Base-by-base conservation (phyloP, 2,329 filamentous ascomycete species). In the Alternaria gaisen region DNA sequence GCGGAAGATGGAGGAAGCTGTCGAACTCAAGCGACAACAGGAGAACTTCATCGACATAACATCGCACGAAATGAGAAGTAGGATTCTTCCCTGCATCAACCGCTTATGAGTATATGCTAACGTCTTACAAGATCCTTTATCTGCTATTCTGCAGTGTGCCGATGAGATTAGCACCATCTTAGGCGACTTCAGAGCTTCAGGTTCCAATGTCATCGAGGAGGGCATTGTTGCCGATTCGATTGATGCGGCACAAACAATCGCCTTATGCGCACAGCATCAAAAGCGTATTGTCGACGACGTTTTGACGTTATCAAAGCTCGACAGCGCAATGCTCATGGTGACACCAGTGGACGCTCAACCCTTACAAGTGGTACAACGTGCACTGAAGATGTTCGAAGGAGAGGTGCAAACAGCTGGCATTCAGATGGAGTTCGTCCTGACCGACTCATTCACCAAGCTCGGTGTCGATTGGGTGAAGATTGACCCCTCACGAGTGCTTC, bases 21-120 rank as follows among this genome's bases (percentile, higher is more conserved):
- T 94, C 2, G 90, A 94, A 74, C 84, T 93, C 62, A 95, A 95
- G 77, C 84, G 89, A 5, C 90, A 91, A 72, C 92, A 94, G 72
- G 90, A 94, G 69, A 91, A 91, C 65, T 93, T 93, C 69, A 92
- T 94, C 70, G 91, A 93, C 75, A 92, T 92, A 64, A 91, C 89
- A 3, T 89, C 86, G 63, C 90, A 92, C 76, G 90, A 92, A 71
- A 90, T 92, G 88, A 86, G 90, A 20, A 93, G 46, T 50, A 26
- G 6, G 46, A 36, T 16, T n/a, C n/a, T 22, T 20, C 8, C 30
- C 20, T 50, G 18, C 16, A 12, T 30, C 28, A 38, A 38, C 9
- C 24, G 10, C 32, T 36, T 18, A 12, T 42, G 40, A 14, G 20
- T 12, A 42, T 3, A 42, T 24, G 12, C 40, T 42, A 42, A 42